Base-by-base conservation (phyloP, 306 rosid species). In the Gillenia trifoliata region DNA sequence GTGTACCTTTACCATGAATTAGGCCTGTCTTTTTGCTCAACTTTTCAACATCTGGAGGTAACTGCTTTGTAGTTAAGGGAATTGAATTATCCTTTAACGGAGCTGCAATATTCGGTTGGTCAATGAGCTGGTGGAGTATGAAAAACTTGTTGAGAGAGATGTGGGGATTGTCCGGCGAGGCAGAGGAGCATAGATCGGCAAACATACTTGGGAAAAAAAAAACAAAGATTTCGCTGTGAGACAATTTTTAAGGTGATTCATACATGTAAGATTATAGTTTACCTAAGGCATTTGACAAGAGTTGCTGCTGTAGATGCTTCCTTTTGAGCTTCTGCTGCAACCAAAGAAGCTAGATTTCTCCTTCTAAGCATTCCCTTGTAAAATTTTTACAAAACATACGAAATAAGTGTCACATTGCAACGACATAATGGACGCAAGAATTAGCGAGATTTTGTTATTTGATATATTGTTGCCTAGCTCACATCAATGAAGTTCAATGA, bases 281-380 rank as follows among this genome's bases (percentile, higher is more conserved):
- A 94, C 99, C 90, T 87, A 69, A 92, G 86, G 80, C 96, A 90
- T 84, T 77, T 92, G 79, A 90, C 87, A 57, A 89, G 79, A 57
- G 68, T 78, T 73, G 96, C 84, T 73, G 99, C 96, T 54, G 81
- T 83, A 20, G 84, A 74, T 75, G 96, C 95, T 83, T 92, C 97
- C 75, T 89, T 88, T 75, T 94, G 96, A 76, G 99, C 98, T 85
- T 92, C 96, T 81, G 80, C 66, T 66, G 83, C 89, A 45, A 94
- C 89, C 82, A 83, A 77, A 79, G 96, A 85, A n/a, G 97, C 97
- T 78, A 90, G 68, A 74, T 87, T 81, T 81, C 86, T 84, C 85
- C 92, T 90, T 77, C 96, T 94, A 66, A 94, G 88, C 79, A 94
- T 86, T 71, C 85, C 96, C 99, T 94, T 87, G 40, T 50, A 66